A percentile compares a stretch with the other conserved stretches of the same genome.
phyloP scores from a whole-genome alignment of 345 rosid genomes.

The Populus davidiana region DNA sequence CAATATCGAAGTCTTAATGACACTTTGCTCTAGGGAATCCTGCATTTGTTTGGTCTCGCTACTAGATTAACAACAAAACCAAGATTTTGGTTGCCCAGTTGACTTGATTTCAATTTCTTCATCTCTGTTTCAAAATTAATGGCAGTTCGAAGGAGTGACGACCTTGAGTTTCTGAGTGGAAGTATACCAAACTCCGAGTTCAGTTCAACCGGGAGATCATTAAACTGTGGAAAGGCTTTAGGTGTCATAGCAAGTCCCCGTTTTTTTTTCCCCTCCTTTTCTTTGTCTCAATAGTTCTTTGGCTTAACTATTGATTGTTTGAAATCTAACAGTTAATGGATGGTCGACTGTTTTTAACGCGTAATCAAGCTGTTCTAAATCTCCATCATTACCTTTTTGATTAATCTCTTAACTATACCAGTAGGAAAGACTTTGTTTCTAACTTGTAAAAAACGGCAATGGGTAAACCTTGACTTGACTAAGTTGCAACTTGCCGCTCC shows the following conservation, averaged over 20 bases:
- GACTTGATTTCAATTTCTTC: background rate
- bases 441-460: background rate
- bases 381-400: background rate
- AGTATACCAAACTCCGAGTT: background rate
- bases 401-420: constrained; percentile 1
- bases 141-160: constrained; percentile 1
- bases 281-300: background rate
- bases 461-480: constrained; percentile 9
- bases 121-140: constrained; percentile 2
- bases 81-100: background rate
- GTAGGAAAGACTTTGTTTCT: background rate
- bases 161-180: background rate
- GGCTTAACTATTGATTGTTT: background rate
- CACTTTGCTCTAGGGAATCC: background rate
- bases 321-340: background rate
- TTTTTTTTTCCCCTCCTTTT: no score
- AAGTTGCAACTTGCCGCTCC: background rate
- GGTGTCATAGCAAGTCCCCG: background rate
- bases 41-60: background rate
- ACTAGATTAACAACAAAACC: background rate
- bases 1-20: background rate
- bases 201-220: background rate
- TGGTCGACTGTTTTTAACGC: background rate
- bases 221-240: background rate
- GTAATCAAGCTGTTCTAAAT: background rate